phyloP scores from a whole-genome alignment of 106 monocot genomes.

The Phalaenopsis equestris region DNA sequence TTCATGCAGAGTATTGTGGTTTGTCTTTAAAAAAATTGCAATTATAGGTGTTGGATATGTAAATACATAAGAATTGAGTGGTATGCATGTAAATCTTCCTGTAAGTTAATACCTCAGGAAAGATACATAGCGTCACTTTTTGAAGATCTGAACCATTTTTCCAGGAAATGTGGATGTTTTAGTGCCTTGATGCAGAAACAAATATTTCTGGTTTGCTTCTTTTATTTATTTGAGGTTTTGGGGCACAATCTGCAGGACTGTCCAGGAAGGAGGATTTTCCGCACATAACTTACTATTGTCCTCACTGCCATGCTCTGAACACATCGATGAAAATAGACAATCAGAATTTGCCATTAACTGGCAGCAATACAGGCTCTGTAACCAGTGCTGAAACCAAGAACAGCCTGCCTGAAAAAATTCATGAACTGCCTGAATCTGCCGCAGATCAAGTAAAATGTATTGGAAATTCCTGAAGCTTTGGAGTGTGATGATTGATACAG shows the following conservation, averaged over 20 bases:
- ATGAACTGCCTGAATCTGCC: neutral
- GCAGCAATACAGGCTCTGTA: neutral
- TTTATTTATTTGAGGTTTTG: no score
- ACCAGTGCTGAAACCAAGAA: neutral
- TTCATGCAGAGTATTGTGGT: no score
- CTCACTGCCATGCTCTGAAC: slow-evolving; percentile 79
- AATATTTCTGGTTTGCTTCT: no score
- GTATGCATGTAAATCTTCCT: no score
- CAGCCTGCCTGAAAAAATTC: neutral
- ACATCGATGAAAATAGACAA: slow-evolving; percentile 30
- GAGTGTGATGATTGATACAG: neutral
- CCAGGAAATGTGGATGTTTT: no score
- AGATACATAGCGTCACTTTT: no score
- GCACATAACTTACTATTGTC: slow-evolving; percentile 78
- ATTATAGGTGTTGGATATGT: no score
- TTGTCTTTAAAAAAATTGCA: no score
- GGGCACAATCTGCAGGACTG: slow-evolving; percentile 41
- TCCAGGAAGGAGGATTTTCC: slow-evolving; percentile 87
- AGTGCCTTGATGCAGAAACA: no score
- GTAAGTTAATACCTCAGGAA: no score
- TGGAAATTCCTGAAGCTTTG: neutral
- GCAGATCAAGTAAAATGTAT: neutral
- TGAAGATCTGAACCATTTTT: no score
- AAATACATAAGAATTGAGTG: no score
- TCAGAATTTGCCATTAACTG: neutral